Evolutionary conservation across 345 rosid species (phyloP).

Genomic region (Physaria fendleri): DNA sequence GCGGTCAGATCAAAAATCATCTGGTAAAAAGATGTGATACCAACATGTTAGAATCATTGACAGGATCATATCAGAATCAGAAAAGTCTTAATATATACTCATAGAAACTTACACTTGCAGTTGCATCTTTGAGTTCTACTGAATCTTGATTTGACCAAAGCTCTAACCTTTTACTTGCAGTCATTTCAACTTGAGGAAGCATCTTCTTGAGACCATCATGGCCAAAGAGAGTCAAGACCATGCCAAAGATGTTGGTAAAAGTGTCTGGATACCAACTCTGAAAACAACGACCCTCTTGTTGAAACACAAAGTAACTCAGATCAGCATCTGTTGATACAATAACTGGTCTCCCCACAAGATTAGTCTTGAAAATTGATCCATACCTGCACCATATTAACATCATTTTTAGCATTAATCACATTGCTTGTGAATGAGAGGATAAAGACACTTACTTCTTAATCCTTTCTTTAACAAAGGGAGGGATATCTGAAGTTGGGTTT

Average conservation of each 20-base stretch:
- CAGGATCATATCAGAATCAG: background rate
- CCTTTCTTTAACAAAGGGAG: slow-evolving; percentile 63
- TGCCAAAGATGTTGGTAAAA: slow-evolving; percentile 72
- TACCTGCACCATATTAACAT: slow-evolving; percentile 44
- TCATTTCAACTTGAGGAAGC: slow-evolving; percentile 66
- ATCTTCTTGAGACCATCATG: slow-evolving; percentile 70
- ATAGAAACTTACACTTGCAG: slow-evolving; percentile 55
- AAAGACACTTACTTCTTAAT: slow-evolving; percentile 47
- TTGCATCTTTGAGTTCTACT: slow-evolving; percentile 72
- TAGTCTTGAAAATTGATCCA: slow-evolving; percentile 68
- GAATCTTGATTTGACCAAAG: slow-evolving; percentile 52
- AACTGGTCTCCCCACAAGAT: slow-evolving; percentile 60
- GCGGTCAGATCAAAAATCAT: slow-evolving; percentile 30
- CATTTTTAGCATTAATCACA: slow-evolving; percentile 5
- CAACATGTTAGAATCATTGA: too few relatives aligned
- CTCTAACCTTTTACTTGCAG: slow-evolving; percentile 41
- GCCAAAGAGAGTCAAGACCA: slow-evolving; percentile 82
- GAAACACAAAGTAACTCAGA: slow-evolving; percentile 67
- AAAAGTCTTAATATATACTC: background rate
- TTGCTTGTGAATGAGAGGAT: background rate
- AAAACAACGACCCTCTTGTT: slow-evolving; percentile 63
- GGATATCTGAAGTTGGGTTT: slow-evolving; percentile 50
- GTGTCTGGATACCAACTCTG: slow-evolving; percentile 87
- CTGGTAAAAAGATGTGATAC: slow-evolving; percentile 7
- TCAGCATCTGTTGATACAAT: slow-evolving; percentile 69